phyloP scores from a whole-genome alignment of 1,284 basidiomycete species.

The Boletus semigastroideus region DNA sequence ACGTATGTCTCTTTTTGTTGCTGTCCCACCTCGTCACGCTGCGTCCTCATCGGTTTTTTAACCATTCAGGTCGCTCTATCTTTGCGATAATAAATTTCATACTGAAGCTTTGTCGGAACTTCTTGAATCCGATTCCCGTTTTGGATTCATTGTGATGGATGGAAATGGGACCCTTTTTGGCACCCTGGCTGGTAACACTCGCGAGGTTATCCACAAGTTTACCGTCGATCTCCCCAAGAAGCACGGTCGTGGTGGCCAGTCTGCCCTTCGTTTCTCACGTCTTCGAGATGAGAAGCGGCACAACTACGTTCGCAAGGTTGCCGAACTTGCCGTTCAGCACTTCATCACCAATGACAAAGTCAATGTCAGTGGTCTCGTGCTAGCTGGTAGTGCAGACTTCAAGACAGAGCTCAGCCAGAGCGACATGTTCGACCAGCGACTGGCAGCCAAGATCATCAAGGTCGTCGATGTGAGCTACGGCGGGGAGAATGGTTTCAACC shows the following conservation, averaged over 20 bases:
- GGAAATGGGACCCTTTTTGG: slow-evolving; percentile 97
- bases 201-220: slow-evolving; percentile 97
- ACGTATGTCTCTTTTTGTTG: slow-evolving; percentile 58
- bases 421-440: slow-evolving; percentile 93
- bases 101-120: slow-evolving; percentile 97
- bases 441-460: slow-evolving; percentile 92
- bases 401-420: slow-evolving; percentile 97
- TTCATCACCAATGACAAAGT: slow-evolving; percentile 99
- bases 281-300: slow-evolving; percentile 98
- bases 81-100: slow-evolving; percentile 99
- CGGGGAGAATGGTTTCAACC: slow-evolving; percentile 99
- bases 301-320: slow-evolving; percentile 99
- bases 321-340: slow-evolving; percentile 95
- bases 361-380: slow-evolving; percentile 95
- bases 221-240: slow-evolving; percentile 99
- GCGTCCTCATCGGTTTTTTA: slow-evolving; percentile 5
- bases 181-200: slow-evolving; percentile 94
- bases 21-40: background rate
- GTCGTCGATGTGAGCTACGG: slow-evolving; percentile 99
- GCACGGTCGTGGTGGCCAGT: slow-evolving; percentile 99
- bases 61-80: slow-evolving; percentile 80
- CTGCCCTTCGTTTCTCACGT: slow-evolving; percentile 99
- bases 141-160: slow-evolving; percentile 99
- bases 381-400: slow-evolving; percentile 98
- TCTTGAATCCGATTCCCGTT: slow-evolving; percentile 95